These are phyloP conservation scores for Citrus australasica DNA, from an alignment of 345 rosid genomes.

Conservation along the genomic window DNA sequence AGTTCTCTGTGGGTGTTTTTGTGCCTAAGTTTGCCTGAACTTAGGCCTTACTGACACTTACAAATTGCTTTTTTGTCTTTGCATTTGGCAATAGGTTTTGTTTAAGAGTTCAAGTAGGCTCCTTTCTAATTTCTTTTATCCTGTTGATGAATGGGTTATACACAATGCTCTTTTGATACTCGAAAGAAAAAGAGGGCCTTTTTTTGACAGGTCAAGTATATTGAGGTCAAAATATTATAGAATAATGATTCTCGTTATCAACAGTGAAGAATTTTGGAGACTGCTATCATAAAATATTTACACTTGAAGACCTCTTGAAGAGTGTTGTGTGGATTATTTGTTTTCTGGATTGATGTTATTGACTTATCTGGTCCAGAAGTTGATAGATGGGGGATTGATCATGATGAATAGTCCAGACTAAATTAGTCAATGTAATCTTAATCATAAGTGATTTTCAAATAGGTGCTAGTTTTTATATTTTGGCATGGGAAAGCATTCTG, in stretches of 20 bases:
- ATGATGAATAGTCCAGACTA: neutral
- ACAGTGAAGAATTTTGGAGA: neutral
- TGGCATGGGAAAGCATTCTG: neutral
- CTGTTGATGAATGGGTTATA: neutral
- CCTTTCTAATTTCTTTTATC: neutral
- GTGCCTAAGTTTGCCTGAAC: neutral
- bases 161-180: neutral
- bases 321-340: neutral
- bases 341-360: neutral
- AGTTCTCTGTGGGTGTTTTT: neutral
- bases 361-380: neutral
- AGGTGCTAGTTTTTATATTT: neutral
- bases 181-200: neutral
- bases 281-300: neutral
- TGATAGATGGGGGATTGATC: neutral
- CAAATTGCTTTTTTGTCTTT: neutral
- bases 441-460: neutral
- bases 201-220: neutral
- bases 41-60: neutral
- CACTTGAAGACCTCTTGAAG: neutral
- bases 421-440: neutral
- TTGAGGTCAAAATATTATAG: neutral
- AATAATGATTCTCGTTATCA: neutral
- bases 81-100: neutral
- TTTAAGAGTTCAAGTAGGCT: neutral